Base-by-base conservation (phyloP, 2,329 filamentous ascomycete species). In the Trichoderma asperellum region DNA sequence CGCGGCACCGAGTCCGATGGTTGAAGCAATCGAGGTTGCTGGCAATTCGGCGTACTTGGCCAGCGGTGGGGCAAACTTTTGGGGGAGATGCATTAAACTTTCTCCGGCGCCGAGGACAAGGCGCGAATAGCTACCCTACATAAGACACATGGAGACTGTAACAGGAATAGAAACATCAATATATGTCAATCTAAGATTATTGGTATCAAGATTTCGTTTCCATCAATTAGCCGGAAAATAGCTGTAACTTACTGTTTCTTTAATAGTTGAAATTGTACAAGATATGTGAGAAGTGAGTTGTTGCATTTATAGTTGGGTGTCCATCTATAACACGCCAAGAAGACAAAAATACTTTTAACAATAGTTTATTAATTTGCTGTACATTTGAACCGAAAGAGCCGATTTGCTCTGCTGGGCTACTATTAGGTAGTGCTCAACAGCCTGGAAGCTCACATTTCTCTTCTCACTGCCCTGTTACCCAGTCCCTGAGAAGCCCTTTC, bases 31-130 rank as follows among this genome's bases (percentile, higher is more conserved):
- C 12, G 34, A 65, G 29, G 11, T 37, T 64, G 32, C 27, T 70
- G 69, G 69, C 69, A 70, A 68, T 70, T 70, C 69, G 40, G 57
- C 32, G 52, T 49, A 40, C 10, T 35, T 37, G 12, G 27, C 24
- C n/a, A 53, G 58, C 49, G 55, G 69, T 64, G 70, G 70, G 69
- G 69, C 60, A 12, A 8, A 18, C 58, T 34, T 32, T n/a, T 35
- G 32, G 8, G 47, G 37, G 4, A 4, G 6, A 5, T 27, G 70
- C 49, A 71, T 67, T 18, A 71, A 70, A 12, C 16, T 71, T 71
- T 69, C 56, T 64, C 70, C 70, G 70, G 37, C 37, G 60, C 52
- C 34, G 35, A 40, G 57, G 1, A 10, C 27, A 4, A 4, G 10
- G 11, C 16, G 21, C 7, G 6, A 8, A 8, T 10, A 32, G 24